These are phyloP conservation scores for Glaciozyma antarctica DNA, from an alignment of 768 basidiomycete species.

Conservation along the genomic window DNA sequence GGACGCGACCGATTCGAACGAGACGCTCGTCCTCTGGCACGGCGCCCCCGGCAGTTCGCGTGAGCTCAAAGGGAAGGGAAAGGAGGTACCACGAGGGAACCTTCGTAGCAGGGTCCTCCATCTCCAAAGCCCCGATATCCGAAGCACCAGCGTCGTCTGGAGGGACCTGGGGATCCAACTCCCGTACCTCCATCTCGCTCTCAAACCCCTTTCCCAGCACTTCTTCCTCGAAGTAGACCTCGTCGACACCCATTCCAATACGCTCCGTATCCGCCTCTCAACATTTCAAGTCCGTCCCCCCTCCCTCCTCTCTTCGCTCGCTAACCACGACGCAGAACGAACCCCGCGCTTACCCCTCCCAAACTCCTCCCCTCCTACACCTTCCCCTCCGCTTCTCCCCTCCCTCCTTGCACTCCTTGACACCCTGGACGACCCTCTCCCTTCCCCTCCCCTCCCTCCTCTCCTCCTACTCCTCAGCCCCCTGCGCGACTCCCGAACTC, in stretches of 20 bases:
- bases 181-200: constrained; percentile 9
- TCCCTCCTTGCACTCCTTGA: neutral
- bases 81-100: neutral
- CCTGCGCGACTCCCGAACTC: neutral
- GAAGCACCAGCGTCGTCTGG: constrained; percentile 14
- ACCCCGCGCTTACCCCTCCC: neutral
- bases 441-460: constrained; percentile 10
- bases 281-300: constrained; percentile 15
- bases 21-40: constrained; percentile 8
- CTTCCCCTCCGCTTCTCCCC: constrained; percentile 8
- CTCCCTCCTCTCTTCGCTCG: neutral
- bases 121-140: constrained; percentile 19
- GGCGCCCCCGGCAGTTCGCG: neutral
- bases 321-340: neutral
- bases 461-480: neutral
- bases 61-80: neutral
- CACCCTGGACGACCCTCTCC: constrained; percentile 13
- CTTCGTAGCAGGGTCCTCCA: constrained; percentile 10
- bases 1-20: constrained; percentile 4
- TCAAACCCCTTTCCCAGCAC: constrained; percentile 20
- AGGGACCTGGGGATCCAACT: constrained; percentile 17
- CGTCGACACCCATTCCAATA: neutral
- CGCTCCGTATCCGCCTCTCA: constrained; percentile 6
- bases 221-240: constrained; percentile 17
- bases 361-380: constrained; percentile 7